Percentiles rank a stretch among this genome's conserved stretches.
Conservation (phyloP, 2,329 filamentous ascomycete genomes). For the Lachnellula willkommii region DNA sequence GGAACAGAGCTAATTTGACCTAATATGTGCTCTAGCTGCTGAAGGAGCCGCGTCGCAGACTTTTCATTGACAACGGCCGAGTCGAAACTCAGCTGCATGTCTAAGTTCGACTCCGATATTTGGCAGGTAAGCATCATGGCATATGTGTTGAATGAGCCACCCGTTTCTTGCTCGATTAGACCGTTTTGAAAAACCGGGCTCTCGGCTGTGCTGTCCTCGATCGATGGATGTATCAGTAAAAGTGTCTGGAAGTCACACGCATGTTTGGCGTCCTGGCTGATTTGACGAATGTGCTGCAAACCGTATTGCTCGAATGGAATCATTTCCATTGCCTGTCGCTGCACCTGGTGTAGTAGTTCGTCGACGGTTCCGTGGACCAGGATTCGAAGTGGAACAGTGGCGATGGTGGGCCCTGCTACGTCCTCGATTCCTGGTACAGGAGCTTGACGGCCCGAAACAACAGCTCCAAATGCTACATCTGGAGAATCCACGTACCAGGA, state of each 20-base stretch:
- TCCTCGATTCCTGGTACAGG: slow-evolving; percentile 34
- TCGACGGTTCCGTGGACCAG: slow-evolving; percentile 27
- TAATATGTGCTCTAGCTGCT: not conserved
- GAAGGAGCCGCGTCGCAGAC: no score
- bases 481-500: slow-evolving; percentile 33
- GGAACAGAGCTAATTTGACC: not conserved
- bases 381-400: slow-evolving; percentile 37
- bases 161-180: no score
- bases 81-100: no score
- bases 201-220: no score
- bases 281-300: slow-evolving; percentile 6
- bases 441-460: slow-evolving; percentile 37
- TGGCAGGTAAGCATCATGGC: no score
- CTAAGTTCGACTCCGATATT: no score
- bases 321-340: slow-evolving; percentile 40
- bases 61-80: no score
- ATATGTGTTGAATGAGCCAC: no score
- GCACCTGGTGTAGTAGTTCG: slow-evolving; percentile 39
- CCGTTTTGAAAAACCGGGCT: no score
- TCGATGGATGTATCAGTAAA: slow-evolving; percentile 14
- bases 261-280: not conserved
- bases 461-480: slow-evolving; percentile 39
- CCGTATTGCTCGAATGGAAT: slow-evolving; percentile 32
- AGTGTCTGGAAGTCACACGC: slow-evolving; percentile 15
- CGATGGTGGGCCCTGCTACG: slow-evolving; percentile 39